These are phyloP conservation scores for Passalora sequoiae DNA, from an alignment of 2,329 filamentous ascomycete species.

Conservation along the genomic window DNA sequence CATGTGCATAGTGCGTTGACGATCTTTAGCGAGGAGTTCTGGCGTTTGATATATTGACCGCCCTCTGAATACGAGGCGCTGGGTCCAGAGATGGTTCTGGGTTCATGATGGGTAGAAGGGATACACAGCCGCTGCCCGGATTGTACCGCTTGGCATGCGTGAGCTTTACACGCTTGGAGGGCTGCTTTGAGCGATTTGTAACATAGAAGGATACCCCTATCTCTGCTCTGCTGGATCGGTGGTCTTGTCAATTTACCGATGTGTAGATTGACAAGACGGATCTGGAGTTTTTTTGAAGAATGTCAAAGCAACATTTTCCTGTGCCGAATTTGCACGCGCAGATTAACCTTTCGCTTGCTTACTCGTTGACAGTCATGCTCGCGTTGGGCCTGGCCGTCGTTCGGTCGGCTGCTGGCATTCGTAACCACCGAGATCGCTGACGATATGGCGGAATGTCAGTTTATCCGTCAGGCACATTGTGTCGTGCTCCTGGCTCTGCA, in stretches of 20 bases:
- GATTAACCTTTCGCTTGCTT: background rate
- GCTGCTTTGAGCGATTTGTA: conserved; percentile 4
- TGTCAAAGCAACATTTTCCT: conserved; percentile 7
- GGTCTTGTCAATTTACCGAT: background rate
- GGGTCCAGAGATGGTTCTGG: background rate
- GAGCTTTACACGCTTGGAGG: conserved; percentile 8
- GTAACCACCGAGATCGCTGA: too few relatives aligned
- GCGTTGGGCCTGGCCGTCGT: too few relatives aligned
- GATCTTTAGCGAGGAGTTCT: conserved; percentile 15
- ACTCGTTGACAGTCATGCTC: background rate
- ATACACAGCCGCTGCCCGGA: conserved; percentile 3
- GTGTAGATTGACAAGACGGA: conserved; percentile 4
- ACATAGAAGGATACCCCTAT: conserved; percentile 20
- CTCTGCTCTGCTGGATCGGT: conserved; percentile 21
- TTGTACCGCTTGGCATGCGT: conserved; percentile 5
- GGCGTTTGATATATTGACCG: conserved; percentile 5
- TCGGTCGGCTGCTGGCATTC: background rate
- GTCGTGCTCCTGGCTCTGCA: background rate
- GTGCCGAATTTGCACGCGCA: too few relatives aligned
- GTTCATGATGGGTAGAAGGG: conserved; percentile 1
- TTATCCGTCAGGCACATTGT: too few relatives aligned
- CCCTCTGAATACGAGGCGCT: conserved; percentile 3
- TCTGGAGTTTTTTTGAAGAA: conserved; percentile 16
- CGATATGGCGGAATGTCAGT: background rate
- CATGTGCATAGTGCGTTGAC: conserved; percentile 8